A percentile compares a stretch with the other conserved stretches of the same genome.
Conservation (phyloP, 179 eudicot species). For the Beta macrorhiza region DNA sequence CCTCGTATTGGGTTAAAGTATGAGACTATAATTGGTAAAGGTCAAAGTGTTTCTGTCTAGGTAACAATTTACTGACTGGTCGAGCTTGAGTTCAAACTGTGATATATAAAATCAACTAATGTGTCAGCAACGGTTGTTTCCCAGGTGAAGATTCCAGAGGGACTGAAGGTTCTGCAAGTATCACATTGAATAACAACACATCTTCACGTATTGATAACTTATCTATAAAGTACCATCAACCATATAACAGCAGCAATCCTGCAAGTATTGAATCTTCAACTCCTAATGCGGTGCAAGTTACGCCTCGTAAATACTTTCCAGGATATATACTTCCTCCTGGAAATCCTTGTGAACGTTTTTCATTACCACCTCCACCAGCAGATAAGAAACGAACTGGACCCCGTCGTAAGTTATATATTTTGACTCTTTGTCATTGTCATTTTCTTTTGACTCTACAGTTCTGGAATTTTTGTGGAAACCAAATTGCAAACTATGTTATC, state of each 20-base stretch:
- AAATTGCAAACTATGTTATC: slow-evolving; percentile 16
- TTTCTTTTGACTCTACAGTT: slow-evolving; percentile 1
- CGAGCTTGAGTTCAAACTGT: not conserved
- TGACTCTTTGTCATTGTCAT: not conserved
- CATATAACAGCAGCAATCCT: slow-evolving; percentile 29
- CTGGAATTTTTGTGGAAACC: not conserved
- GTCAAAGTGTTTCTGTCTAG: not conserved
- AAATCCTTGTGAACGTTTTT: slow-evolving; percentile 47
- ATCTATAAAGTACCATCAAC: not conserved
- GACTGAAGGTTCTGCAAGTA: slow-evolving; percentile 32
- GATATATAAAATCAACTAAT: slow-evolving; percentile 5
- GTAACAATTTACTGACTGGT: not conserved
- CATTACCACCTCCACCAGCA: slow-evolving; percentile 51
- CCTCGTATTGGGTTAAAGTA: not conserved
- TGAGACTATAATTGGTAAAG: not conserved
- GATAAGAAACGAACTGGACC: slow-evolving; percentile 53
- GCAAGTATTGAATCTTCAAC: slow-evolving; percentile 20
- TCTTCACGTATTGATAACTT: not conserved
- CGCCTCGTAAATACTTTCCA: slow-evolving; percentile 53
- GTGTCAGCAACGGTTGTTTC: slow-evolving; percentile 19
- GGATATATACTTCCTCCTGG: slow-evolving; percentile 75
- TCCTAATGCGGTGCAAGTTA: slow-evolving; percentile 17
- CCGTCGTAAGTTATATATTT: slow-evolving; percentile 38
- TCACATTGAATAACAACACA: slow-evolving; percentile 35
- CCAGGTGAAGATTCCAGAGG: slow-evolving; percentile 70